Evolutionary conservation across 2,329 filamentous ascomycete species (phyloP).

Genomic region (Fusarium sp.): DNA sequence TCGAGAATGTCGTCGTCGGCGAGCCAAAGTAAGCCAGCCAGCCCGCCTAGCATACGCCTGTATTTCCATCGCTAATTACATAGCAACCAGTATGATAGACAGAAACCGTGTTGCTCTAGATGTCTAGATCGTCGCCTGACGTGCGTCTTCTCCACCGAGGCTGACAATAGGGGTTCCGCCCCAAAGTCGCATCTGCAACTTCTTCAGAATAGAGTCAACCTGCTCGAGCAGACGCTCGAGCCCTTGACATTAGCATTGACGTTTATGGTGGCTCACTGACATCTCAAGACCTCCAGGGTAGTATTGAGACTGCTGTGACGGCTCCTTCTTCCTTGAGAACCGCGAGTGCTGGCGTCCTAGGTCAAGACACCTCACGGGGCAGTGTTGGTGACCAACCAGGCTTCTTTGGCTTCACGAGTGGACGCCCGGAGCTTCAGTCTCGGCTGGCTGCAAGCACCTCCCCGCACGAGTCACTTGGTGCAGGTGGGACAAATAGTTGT

Average conservation of each 20-base stretch:
- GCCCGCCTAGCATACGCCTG: too few relatives aligned
- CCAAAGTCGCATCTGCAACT: background rate
- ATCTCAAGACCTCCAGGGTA: background rate
- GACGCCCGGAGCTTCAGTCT: background rate
- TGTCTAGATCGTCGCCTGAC: background rate
- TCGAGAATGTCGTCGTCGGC: background rate
- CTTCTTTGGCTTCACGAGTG: background rate
- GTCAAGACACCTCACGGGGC: background rate
- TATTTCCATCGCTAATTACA: too few relatives aligned
- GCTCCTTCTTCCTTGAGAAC: background rate
- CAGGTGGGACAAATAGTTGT: too few relatives aligned
- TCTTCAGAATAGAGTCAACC: background rate
- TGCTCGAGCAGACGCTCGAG: background rate
- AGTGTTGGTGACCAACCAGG: background rate
- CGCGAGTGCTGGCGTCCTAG: background rate
- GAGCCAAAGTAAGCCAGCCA: background rate
- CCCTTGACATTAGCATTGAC: background rate
- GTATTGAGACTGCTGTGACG: accelerated
- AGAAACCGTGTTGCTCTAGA: background rate
- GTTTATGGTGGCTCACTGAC: background rate
- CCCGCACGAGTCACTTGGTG: background rate
- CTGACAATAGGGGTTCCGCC: background rate
- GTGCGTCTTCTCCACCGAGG: background rate
- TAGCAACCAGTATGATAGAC: too few relatives aligned
- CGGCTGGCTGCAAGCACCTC: background rate